A percentile compares a stretch with the other conserved stretches of the same genome.
Evolutionary conservation across 139 green algal genomes (phyloP).

Genomic region (Chlorella sp.): DNA sequence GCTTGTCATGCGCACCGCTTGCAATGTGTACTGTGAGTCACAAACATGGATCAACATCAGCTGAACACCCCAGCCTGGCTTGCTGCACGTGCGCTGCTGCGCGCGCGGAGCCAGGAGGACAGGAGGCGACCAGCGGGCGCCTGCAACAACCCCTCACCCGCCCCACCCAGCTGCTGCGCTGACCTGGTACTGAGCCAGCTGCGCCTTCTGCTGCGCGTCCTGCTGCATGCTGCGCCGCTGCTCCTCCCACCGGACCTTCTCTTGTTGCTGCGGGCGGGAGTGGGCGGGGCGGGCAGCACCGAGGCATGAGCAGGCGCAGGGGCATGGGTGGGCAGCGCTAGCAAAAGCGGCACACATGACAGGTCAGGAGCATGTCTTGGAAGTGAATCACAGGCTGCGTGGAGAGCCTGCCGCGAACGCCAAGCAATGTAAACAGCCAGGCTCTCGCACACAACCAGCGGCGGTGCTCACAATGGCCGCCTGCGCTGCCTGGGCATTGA

Average conservation of each 20-base stretch:
- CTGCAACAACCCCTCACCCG: constrained; percentile 23
- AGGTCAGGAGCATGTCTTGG: too few relatives aligned
- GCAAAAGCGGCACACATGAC: neutral
- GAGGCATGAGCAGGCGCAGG: neutral
- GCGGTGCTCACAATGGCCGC: constrained; percentile 31
- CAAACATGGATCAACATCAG: too few relatives aligned
- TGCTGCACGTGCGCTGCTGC: too few relatives aligned
- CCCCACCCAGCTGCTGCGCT: neutral
- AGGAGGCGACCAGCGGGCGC: too few relatives aligned
- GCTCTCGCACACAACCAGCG: too few relatives aligned
- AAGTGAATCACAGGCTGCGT: too few relatives aligned
- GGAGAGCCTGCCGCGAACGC: too few relatives aligned
- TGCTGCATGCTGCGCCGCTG: constrained; percentile 88
- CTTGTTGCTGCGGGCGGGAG: constrained; percentile 71
- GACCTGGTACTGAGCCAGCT: constrained; percentile 81
- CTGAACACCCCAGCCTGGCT: too few relatives aligned
- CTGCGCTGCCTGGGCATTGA: constrained; percentile 64
- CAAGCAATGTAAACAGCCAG: too few relatives aligned
- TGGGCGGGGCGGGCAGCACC: neutral
- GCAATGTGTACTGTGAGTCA: too few relatives aligned
- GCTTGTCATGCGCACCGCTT: too few relatives aligned
- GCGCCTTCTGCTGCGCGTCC: constrained; percentile 85
- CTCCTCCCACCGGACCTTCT: constrained; percentile 89
- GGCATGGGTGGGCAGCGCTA: neutral
- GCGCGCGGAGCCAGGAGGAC: too few relatives aligned